Percentiles rank a stretch among this genome's conserved stretches.
Conservation (phyloP, 2,329 filamentous ascomycete species). For the Apiospora hydei region DNA sequence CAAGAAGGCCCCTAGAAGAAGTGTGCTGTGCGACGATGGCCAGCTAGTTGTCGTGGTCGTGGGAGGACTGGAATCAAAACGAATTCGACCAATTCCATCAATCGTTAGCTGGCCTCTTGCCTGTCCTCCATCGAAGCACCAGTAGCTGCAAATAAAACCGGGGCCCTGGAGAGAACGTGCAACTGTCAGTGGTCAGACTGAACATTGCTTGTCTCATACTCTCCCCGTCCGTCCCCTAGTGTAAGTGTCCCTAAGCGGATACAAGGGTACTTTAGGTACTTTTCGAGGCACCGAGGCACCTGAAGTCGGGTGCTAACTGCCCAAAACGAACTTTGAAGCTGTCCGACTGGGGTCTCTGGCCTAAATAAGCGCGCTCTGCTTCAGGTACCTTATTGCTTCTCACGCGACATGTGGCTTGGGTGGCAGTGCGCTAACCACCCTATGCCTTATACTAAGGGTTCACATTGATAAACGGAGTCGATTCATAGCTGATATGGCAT, state of each 20-base stretch:
- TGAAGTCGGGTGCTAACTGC: background rate
- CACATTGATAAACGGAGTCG: no score
- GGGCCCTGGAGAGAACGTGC: background rate
- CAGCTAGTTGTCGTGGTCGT: constrained; percentile 19
- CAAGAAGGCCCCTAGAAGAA: constrained; percentile 12
- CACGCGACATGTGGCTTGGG: no score
- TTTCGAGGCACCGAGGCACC: background rate
- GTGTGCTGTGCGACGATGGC: constrained; percentile 23
- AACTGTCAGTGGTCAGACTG: constrained; percentile 7
- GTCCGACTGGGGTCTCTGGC: no score
- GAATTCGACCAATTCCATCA: constrained; percentile 14
- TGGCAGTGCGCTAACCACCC: no score
- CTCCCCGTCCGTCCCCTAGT: background rate
- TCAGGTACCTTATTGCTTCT: no score
- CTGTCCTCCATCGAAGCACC: background rate
- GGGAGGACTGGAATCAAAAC: constrained; percentile 16
- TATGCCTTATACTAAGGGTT: no score
- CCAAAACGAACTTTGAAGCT: background rate
- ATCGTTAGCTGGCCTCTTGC: constrained; percentile 25
- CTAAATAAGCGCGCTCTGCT: no score
- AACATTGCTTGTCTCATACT: constrained; percentile 16
- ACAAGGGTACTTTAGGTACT: background rate
- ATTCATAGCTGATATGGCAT: background rate
- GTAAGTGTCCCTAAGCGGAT: background rate
- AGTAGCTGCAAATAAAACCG: constrained; percentile 21